These are phyloP conservation scores for Penicillium sp. DNA, from an alignment of 2,329 filamentous ascomycete species.

Conservation along the genomic window DNA sequence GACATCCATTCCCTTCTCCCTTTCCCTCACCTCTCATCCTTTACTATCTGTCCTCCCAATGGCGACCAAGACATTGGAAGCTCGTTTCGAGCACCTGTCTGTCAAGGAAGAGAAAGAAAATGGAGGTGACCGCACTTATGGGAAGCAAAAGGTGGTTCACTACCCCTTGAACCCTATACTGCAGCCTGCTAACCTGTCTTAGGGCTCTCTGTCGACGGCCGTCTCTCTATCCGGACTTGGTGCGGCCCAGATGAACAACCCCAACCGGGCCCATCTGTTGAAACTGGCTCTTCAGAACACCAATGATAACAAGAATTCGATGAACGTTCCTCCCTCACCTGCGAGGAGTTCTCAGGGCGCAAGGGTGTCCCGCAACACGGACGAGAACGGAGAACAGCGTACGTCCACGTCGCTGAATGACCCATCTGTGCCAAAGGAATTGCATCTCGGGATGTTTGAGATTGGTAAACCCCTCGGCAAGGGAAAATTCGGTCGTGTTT, in stretches of 20 bases:
- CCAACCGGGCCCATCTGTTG: conserved; percentile 74
- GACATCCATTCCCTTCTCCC: not conserved
- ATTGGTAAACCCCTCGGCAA: conserved; percentile 83
- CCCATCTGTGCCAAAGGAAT: conserved; percentile 55
- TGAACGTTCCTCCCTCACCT: conserved; percentile 59
- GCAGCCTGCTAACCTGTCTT: conserved; percentile 27
- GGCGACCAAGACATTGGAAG: conserved; percentile 76
- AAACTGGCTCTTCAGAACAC: conserved; percentile 82
- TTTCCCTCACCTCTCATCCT: conserved; percentile 5
- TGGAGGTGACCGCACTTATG: conserved; percentile 54
- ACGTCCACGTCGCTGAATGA: conserved; percentile 51
- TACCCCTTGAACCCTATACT: not conserved
- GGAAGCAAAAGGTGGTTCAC: conserved; percentile 71
- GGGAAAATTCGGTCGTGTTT: conserved; percentile 84
- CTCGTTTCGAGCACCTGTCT: conserved; percentile 84
- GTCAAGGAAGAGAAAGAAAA: conserved; percentile 84
- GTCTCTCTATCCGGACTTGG: conserved; percentile 50
- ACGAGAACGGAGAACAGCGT: conserved; percentile 44
- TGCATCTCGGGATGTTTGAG: conserved; percentile 92
- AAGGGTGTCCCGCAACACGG: conserved; percentile 43
- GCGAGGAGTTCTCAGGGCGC: conserved; percentile 57
- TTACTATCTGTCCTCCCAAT: conserved; percentile 44
- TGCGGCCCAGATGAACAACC: conserved; percentile 44
- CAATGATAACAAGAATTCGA: conserved; percentile 59
- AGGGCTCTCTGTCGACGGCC: conserved; percentile 47